Conservation (phyloP, 345 rosid genomes). For the Odontarrhena argentea region DNA sequence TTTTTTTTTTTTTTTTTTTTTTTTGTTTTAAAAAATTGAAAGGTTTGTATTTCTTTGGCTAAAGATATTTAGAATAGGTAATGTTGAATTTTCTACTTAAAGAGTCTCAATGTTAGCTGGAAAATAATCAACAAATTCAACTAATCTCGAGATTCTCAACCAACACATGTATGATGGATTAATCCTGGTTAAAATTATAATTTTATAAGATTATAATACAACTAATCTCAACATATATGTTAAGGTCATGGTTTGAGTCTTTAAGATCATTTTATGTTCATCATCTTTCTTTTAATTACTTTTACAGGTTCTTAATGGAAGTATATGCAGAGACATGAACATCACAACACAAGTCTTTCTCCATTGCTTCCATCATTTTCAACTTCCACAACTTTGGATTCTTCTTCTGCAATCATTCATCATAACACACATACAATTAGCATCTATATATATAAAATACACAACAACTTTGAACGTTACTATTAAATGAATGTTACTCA, state of each 20-base stretch:
- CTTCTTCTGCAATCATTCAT: conserved; percentile 43
- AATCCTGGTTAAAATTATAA: too few species aligned
- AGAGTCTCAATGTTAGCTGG: conserved; percentile 1
- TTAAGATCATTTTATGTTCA: not conserved
- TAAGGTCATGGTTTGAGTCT: too few species aligned
- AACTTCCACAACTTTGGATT: conserved; percentile 51
- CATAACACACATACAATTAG: conserved; percentile 1
- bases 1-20: too few species aligned
- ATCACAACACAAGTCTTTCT: conserved; percentile 52
- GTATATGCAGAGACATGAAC: conserved; percentile 66
- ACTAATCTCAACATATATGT: too few species aligned
- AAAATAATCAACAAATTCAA: not conserved
- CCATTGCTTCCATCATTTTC: conserved; percentile 58
- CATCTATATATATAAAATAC: not conserved
- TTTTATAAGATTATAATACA: too few species aligned
- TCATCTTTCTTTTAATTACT: not conserved
- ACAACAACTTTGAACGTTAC: too few species aligned
- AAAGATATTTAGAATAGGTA: too few species aligned
- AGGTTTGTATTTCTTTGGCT: not conserved
- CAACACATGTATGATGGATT: too few species aligned
- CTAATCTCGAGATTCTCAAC: not conserved
- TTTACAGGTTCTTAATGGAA: conserved; percentile 51
- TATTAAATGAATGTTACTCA: conserved; percentile 38
- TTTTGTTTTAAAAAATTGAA: too few species aligned
- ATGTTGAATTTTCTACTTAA: too few species aligned